phyloP scores from a whole-genome alignment of 1,284 basidiomycete species.

The Austroboletus novae-zelandiae region DNA sequence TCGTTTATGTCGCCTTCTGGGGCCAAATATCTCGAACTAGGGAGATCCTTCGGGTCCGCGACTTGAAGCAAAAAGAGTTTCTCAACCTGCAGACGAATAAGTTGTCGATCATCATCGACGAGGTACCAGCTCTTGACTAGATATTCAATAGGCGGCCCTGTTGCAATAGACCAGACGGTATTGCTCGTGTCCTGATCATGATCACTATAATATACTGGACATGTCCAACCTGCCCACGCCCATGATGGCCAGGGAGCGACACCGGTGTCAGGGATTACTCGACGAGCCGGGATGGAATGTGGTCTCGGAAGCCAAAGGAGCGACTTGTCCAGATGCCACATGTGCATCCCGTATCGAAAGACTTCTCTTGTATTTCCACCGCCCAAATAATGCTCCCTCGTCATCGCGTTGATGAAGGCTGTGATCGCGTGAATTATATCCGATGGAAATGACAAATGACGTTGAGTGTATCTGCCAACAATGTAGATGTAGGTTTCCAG shows the following conservation, averaged over 20 bases:
- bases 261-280: neutral
- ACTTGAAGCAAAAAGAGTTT: neutral
- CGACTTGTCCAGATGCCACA: neutral
- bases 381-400: neutral
- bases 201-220: neutral
- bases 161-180: too few species aligned
- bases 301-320: neutral
- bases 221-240: neutral
- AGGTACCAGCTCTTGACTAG: neutral
- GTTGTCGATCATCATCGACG: neutral
- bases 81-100: neutral
- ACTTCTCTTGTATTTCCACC: neutral
- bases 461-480: neutral
- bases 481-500: neutral
- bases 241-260: neutral
- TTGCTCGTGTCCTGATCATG: neutral
- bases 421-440: neutral
- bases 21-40: neutral
- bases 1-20: neutral
- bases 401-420: neutral
- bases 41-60: neutral
- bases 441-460: neutral
- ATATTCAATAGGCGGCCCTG: neutral
- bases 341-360: neutral
- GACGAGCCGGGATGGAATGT: neutral